Evolutionary conservation across 352 stramenopile genomes (phyloP).

Genomic region (Proteromonas lacertae): DNA sequence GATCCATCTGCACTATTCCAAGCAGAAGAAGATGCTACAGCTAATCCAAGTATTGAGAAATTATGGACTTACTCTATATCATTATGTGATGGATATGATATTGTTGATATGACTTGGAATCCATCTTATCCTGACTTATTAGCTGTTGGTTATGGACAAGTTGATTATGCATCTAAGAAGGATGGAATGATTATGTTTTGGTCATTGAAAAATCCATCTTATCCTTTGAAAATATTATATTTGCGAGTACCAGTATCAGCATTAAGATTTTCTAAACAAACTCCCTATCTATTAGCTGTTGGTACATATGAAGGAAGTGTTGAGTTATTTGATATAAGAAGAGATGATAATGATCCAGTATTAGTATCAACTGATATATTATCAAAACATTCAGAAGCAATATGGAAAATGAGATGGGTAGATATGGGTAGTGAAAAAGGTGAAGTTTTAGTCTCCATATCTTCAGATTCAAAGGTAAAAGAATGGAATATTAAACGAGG

Average conservation of each 20-base stretch:
- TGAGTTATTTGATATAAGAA: constrained; percentile 46
- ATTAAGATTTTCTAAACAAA: constrained; percentile 37
- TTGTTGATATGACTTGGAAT: constrained; percentile 41
- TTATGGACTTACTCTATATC: constrained; percentile 31
- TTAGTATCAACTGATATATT: background rate
- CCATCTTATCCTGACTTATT: constrained; percentile 41
- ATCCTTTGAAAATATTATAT: constrained; percentile 43
- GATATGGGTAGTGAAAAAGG: constrained; percentile 31
- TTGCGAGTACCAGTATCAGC: constrained; percentile 26
- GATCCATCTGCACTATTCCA: no score
- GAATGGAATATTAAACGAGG: constrained; percentile 68
- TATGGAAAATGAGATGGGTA: constrained; percentile 58
- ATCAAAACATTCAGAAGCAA: constrained; percentile 41
- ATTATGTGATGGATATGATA: constrained; percentile 18
- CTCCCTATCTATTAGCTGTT: constrained; percentile 46
- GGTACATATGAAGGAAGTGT: constrained; percentile 48
- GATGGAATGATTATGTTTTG: constrained; percentile 54
- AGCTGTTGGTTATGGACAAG: constrained; percentile 34
- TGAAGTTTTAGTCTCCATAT: constrained; percentile 49
- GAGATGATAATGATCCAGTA: constrained; percentile 11
- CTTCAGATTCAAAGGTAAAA: constrained; percentile 42
- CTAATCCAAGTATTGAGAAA: no score
- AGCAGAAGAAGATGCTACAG: no score
- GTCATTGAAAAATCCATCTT: constrained; percentile 56
- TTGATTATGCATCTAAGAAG: constrained; percentile 5